phyloP scores from a whole-genome alignment of 1,139 yeast genomes.

The Hemisphaericaspora subhashii region DNA sequence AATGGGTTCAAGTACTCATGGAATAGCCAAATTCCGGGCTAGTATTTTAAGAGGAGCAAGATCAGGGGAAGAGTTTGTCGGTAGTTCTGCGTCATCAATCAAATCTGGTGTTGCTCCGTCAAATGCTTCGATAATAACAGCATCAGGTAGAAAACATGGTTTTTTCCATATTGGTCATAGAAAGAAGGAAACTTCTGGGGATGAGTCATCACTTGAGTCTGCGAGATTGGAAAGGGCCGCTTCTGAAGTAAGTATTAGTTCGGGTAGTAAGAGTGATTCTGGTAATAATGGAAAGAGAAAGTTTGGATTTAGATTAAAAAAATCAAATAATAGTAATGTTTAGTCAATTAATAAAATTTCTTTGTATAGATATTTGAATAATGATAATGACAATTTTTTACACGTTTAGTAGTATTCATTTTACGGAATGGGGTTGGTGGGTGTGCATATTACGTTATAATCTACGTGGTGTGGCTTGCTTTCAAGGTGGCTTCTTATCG shows the following conservation, averaged over 20 bases:
- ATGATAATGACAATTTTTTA: constrained; percentile 7
- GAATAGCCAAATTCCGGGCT: constrained; percentile 8
- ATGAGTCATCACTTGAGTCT: constrained; percentile 14
- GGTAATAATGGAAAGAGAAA: constrained; percentile 5
- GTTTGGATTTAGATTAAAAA: constrained; percentile 14
- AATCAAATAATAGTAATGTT: too few species aligned
- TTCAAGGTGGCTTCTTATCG: too few species aligned
- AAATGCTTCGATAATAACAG: constrained; percentile 6
- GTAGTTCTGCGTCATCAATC: constrained; percentile 13
- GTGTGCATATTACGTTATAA: too few species aligned
- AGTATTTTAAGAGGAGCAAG: constrained; percentile 14
- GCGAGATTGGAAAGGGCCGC: constrained; percentile 17
- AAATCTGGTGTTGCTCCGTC: constrained; percentile 13
- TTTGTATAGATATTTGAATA: constrained; percentile 1
- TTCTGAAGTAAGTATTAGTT: constrained; percentile 20
- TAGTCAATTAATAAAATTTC: neutral
- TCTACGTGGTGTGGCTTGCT: too few species aligned
- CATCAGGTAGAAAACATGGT: constrained; percentile 24
- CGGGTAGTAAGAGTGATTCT: constrained; percentile 17
- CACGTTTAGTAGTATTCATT: too few species aligned
- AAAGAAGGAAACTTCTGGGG: constrained; percentile 14
- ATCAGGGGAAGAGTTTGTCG: constrained; percentile 14
- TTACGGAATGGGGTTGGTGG: too few species aligned
- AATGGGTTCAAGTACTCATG: constrained; percentile 6
- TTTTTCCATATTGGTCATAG: constrained; percentile 23